Conservation (phyloP, 768 basidiomycete genomes). For the Xerocomus brunneocitrinus region DNA sequence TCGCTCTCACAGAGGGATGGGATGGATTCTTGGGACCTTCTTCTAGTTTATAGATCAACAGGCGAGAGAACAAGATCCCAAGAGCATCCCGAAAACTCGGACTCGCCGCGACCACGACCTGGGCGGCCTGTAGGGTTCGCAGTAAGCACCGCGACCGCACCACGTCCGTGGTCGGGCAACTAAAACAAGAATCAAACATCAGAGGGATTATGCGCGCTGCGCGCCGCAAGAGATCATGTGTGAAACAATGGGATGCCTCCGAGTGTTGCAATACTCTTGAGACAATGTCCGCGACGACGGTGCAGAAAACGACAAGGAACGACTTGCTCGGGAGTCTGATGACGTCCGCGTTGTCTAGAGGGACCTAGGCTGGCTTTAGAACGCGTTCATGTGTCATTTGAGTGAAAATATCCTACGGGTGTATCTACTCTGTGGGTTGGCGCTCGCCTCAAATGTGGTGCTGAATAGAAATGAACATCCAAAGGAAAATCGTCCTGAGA, state of each 20-base stretch:
- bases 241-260: constrained; percentile 45
- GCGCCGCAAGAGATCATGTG: constrained; percentile 44
- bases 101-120: constrained; percentile 20
- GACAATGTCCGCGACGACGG: constrained; percentile 42
- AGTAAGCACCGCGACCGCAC: constrained; percentile 39
- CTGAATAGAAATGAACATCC: constrained; percentile 38
- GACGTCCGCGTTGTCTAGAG: constrained; percentile 31
- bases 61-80: constrained; percentile 26
- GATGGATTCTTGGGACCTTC: constrained; percentile 33
- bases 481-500: constrained; percentile 35
- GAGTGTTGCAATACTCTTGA: constrained; percentile 39
- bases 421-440: constrained; percentile 31
- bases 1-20: constrained; percentile 8
- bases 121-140: constrained; percentile 35
- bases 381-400: not conserved
- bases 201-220: constrained; percentile 37
- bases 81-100: constrained; percentile 27
- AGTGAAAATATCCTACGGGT: constrained; percentile 25
- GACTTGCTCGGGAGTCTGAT: constrained; percentile 36
- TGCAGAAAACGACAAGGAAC: constrained; percentile 45
- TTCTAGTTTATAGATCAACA: constrained; percentile 38
- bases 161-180: constrained; percentile 30
- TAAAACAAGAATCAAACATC: constrained; percentile 41
- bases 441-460: constrained; percentile 32
- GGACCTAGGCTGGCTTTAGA: constrained; percentile 29